A percentile compares a stretch with the other conserved stretches of the same genome.
These are phyloP conservation scores for Penicillium samsonianum DNA, from an alignment of 495 filamentous ascomycete species.

Conservation along the genomic window DNA sequence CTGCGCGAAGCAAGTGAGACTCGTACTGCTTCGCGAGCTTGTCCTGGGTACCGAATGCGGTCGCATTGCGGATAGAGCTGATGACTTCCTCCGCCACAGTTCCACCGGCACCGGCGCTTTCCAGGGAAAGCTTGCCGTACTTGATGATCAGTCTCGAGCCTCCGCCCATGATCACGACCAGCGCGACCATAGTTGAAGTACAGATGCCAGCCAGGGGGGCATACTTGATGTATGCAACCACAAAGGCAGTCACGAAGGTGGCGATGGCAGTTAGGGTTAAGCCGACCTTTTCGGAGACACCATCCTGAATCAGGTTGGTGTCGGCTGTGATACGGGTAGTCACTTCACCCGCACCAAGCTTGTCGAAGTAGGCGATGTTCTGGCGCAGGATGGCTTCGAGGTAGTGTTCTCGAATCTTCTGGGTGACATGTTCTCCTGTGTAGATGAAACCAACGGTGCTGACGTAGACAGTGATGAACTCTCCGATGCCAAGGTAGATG, in stretches of 20 bases:
- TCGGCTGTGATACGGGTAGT: constrained; percentile 91
- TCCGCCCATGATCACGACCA: constrained; percentile 71
- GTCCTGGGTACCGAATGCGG: constrained; percentile 89
- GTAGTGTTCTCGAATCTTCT: constrained; percentile 83
- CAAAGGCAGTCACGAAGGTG: constrained; percentile 83
- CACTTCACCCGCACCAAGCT: constrained; percentile 86
- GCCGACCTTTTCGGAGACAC: constrained; percentile 83
- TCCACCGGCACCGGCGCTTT: constrained; percentile 79
- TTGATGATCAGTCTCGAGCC: constrained; percentile 74
- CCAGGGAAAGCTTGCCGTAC: constrained; percentile 73
- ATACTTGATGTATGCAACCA: constrained; percentile 83
- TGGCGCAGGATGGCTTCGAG: constrained; percentile 80
- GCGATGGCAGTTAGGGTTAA: constrained; percentile 72
- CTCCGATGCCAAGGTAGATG: constrained; percentile 82
- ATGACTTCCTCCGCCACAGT: constrained; percentile 93
- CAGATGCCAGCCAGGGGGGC: constrained; percentile 85
- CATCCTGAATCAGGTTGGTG: constrained; percentile 85
- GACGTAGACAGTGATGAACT: constrained; percentile 80
- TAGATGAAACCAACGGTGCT: constrained; percentile 90
- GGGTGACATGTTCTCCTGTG: constrained; percentile 83
- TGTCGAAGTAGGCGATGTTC: constrained; percentile 92
- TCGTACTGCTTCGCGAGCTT: constrained; percentile 86
- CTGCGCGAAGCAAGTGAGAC: constrained; percentile 65
- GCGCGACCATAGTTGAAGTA: constrained; percentile 71
- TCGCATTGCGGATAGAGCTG: constrained; percentile 89